Base-by-base conservation (phyloP, 768 basidiomycete species). In the Coprinopsis cinerea region DNA sequence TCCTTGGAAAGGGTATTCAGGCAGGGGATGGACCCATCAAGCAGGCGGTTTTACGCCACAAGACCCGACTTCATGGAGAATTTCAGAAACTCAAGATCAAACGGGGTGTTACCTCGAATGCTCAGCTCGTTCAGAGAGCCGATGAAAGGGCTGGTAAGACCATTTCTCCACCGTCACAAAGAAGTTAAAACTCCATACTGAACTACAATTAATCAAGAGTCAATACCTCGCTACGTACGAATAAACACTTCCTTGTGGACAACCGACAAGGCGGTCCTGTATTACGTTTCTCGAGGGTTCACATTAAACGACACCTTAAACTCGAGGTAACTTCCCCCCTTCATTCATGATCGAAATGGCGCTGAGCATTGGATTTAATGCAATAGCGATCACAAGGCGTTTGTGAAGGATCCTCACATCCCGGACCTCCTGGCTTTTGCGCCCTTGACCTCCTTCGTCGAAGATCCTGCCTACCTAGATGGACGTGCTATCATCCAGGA, bases 401-500 rank as follows among this genome's bases (percentile, higher is more conserved):
- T 92, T 64, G 67, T 75, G 32, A 73, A 74, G 51, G 95, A 98
- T 61, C 68, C 72, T 14, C 95, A 97, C 61, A 79, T 99, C 17
- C 79, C 84, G 2, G 77, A 92, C 60, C 81, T 96, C 20, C 75
- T 97, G 39, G 69, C 83, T 34, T 92, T 95, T 61, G 75, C 83
- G 47, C 83, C 89, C 7, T 70, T 71, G 52, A 64, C 70, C 11
- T 72, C 81, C 37, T 81, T 95, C 53, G 81, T 81, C n/a, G 76
- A 79, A 26, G 83, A 92, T 54, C 67, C 75, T 2, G 75, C 82
- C 18, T 96, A 93, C 67, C 73, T 72, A 55, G 69, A 77, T 26
- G 92, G 93, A 23, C 88, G 83, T 51, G 69, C 98, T 27, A 94
- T 99, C 53, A 70, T 98, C 4, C 96, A 99, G 66, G 96, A 99